Evolutionary conservation across 1,284 basidiomycete species (phyloP).

Genomic region (Ustilago loliicola): DNA sequence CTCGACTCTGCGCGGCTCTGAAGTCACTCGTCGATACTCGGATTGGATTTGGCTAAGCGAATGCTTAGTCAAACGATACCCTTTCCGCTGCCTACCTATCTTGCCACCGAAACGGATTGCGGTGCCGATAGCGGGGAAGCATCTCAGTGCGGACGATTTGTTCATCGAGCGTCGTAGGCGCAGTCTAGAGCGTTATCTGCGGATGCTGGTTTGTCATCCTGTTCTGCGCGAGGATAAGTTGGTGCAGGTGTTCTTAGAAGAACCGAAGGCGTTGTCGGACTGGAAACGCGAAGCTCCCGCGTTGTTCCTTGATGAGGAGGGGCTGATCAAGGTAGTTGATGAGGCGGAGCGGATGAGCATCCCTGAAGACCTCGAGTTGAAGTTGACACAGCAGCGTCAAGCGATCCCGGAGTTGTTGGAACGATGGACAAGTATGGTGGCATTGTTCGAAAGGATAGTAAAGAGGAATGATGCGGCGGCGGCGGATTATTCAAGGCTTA

Average conservation of each 20-base stretch:
- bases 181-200: constrained; percentile 49
- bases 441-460: constrained; percentile 48
- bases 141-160: constrained; percentile 46
- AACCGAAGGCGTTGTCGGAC: constrained; percentile 35
- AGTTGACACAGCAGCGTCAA: constrained; percentile 46
- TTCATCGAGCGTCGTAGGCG: constrained; percentile 53
- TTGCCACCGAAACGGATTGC: constrained; percentile 57
- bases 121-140: constrained; percentile 45
- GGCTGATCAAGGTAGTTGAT: constrained; percentile 41
- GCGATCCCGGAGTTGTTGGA: constrained; percentile 48
- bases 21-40: constrained; percentile 54
- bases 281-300: constrained; percentile 48
- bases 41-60: constrained; percentile 59
- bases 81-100: constrained; percentile 55
- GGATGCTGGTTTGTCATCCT: constrained; percentile 45
- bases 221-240: constrained; percentile 50
- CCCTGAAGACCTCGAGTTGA: constrained; percentile 48
- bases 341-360: constrained; percentile 52
- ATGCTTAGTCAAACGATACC: constrained; percentile 55
- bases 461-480: constrained; percentile 52
- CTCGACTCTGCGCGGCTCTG: constrained; percentile 38
- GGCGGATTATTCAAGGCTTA: constrained; percentile 51
- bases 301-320: constrained; percentile 50
- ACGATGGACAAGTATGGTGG: constrained; percentile 50
- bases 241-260: constrained; percentile 51